Conservation (phyloP, 208 protist species). For the Balamuthia mandrillaris region DNA sequence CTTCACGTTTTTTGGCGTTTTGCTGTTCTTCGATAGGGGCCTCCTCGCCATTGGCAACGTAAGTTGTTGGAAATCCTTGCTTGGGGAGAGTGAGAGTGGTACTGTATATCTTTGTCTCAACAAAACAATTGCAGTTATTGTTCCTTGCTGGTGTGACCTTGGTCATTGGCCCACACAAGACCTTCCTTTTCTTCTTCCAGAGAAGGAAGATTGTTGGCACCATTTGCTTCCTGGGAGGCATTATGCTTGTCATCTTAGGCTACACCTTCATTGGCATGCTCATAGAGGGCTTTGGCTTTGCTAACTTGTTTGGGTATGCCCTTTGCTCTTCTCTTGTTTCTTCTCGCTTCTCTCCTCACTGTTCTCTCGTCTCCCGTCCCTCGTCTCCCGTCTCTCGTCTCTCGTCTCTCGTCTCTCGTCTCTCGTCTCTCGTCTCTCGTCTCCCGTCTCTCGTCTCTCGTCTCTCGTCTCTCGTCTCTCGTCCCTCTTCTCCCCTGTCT, state of each 20-base stretch:
- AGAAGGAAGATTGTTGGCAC: constrained; percentile 53
- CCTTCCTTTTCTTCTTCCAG: constrained; percentile 66
- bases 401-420: background rate
- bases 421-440: too few species aligned
- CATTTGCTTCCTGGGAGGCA: constrained; percentile 63
- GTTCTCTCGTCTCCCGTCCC: background rate
- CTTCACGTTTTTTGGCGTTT: constrained; percentile 67
- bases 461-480: too few species aligned
- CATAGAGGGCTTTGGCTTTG: constrained; percentile 71
- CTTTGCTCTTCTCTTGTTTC: too few species aligned
- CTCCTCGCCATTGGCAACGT: constrained; percentile 71
- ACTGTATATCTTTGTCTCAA: too few species aligned
- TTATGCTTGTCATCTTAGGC: constrained; percentile 60
- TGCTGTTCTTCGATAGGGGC: constrained; percentile 68
- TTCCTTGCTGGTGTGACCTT: constrained; percentile 63
- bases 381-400: background rate
- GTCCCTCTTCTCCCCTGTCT: too few species aligned
- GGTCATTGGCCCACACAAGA: constrained; percentile 63
- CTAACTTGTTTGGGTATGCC: constrained; percentile 72
- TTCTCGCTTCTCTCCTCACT: background rate
- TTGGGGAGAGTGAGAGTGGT: too few species aligned
- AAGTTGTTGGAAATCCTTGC: too few species aligned
- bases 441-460: too few species aligned
- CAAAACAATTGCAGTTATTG: too few species aligned
- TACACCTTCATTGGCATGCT: constrained; percentile 64